Evolutionary conservation across 2,329 filamentous ascomycete species (phyloP).

Genomic region (Trichoderma brevicompactum): DNA sequence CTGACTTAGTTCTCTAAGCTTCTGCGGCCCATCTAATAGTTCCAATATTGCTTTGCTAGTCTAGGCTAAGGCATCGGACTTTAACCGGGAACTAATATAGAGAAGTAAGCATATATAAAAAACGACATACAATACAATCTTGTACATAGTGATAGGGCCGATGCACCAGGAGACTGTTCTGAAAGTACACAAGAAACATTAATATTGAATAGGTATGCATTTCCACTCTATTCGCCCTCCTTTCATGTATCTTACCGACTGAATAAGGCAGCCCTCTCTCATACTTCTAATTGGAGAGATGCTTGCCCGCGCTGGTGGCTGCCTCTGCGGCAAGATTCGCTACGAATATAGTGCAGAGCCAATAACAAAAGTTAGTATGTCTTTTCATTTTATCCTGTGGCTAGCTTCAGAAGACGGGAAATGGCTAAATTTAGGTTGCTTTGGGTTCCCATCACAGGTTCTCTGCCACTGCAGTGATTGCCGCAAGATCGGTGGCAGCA

Average conservation of each 20-base stretch:
- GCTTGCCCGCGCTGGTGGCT: not conserved
- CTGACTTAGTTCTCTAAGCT: not conserved
- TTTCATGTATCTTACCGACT: no score
- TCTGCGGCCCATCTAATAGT: not conserved
- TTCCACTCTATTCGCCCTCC: no score
- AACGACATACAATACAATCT: no score
- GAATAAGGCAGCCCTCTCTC: no score
- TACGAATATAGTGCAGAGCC: not conserved
- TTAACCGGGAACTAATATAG: not conserved
- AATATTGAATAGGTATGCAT: no score
- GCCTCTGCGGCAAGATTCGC: conserved; percentile 11
- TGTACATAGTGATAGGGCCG: no score
- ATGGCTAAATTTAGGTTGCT: not conserved
- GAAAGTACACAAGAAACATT: no score
- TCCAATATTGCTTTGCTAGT: not conserved
- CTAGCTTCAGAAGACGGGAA: no score
- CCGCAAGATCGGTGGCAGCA: conserved; percentile 13
- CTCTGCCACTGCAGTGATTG: conserved; percentile 15
- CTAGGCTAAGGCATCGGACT: not conserved
- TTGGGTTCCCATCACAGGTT: not conserved
- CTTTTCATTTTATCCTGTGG: no score
- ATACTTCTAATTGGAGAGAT: not conserved
- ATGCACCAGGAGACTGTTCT: no score
- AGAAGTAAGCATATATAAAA: no score
- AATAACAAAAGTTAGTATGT: not conserved